Conservation (phyloP, 371 early-diverging fungal genomes). For the Mortierella sp. region DNA sequence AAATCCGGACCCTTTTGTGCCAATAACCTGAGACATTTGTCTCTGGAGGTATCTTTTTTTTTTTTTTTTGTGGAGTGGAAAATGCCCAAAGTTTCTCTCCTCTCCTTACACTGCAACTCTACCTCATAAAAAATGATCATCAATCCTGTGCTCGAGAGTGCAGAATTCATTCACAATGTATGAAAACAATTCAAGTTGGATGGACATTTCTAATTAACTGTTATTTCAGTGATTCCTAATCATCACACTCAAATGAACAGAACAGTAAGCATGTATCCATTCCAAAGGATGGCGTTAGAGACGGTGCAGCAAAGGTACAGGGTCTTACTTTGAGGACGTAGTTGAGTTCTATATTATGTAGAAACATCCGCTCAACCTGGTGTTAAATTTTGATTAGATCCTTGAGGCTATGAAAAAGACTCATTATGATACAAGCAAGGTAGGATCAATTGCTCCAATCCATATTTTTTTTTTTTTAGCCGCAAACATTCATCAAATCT, state of each 20-base stretch:
- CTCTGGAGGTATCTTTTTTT: too few relatives aligned
- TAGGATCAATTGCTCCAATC: conserved; percentile 6
- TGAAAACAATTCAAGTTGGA: background rate
- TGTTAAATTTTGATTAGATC: conserved; percentile 57
- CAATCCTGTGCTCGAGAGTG: conserved; percentile 71
- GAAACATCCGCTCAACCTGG: background rate
- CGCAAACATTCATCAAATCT: too few relatives aligned
- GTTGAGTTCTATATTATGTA: background rate
- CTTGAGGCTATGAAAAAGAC: conserved; percentile 71
- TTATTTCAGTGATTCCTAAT: background rate
- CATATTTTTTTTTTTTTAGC: too few relatives aligned
- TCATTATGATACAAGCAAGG: conserved; percentile 72
- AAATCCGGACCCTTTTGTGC: too few relatives aligned
- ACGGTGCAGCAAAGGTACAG: conserved; percentile 67
- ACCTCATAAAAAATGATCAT: conserved; percentile 21
- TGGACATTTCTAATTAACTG: too few relatives aligned
- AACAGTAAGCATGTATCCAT: conserved; percentile 75
- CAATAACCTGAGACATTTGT: too few relatives aligned
- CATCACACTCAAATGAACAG: conserved; percentile 26
- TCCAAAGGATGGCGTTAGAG: conserved; percentile 65
- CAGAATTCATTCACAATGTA: conserved; percentile 66
- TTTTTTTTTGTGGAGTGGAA: too few relatives aligned
- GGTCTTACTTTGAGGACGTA: too few relatives aligned
- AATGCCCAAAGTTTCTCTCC: too few relatives aligned
- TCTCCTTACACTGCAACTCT: too few relatives aligned